Evolutionary conservation across 768 basidiomycete species (phyloP).

Genomic region (Xerocomellus chrysenteron): DNA sequence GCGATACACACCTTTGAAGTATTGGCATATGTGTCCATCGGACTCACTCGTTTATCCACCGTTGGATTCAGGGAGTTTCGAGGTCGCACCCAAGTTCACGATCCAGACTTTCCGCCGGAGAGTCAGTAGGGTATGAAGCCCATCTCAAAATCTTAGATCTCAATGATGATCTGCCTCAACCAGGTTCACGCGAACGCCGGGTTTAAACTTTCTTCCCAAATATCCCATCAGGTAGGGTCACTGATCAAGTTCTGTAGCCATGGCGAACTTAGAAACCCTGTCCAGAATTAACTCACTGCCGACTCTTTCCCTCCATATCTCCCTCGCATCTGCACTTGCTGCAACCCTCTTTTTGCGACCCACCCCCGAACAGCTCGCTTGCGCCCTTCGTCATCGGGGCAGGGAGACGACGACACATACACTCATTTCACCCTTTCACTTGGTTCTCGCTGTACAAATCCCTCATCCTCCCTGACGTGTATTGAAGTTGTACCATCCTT

Average conservation of each 20-base stretch:
- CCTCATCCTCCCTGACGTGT: background rate
- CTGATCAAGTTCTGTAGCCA: constrained; percentile 19
- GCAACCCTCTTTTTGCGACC: background rate
- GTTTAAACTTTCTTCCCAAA: constrained; percentile 6
- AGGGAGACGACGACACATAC: constrained; percentile 17
- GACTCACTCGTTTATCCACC: background rate
- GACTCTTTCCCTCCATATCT: constrained; percentile 9
- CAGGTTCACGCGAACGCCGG: constrained; percentile 1
- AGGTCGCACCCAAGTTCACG: background rate
- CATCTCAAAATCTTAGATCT: background rate
- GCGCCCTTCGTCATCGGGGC: constrained; percentile 8
- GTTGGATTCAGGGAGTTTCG: background rate
- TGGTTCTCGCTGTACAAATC: constrained; percentile 11
- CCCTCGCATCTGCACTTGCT: constrained; percentile 1
- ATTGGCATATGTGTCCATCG: background rate
- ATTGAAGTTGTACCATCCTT: constrained; percentile 7
- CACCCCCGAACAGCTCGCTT: background rate
- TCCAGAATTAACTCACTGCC: constrained; percentile 4
- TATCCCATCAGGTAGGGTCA: background rate
- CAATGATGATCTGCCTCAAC: background rate
- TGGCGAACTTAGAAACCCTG: constrained; percentile 16
- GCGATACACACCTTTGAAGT: background rate
- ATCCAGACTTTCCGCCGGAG: background rate
- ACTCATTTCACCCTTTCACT: constrained; percentile 23
- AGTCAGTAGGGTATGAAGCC: background rate